Conservation (phyloP, 768 basidiomycete genomes). For the Pulveroboletus sp. region DNA sequence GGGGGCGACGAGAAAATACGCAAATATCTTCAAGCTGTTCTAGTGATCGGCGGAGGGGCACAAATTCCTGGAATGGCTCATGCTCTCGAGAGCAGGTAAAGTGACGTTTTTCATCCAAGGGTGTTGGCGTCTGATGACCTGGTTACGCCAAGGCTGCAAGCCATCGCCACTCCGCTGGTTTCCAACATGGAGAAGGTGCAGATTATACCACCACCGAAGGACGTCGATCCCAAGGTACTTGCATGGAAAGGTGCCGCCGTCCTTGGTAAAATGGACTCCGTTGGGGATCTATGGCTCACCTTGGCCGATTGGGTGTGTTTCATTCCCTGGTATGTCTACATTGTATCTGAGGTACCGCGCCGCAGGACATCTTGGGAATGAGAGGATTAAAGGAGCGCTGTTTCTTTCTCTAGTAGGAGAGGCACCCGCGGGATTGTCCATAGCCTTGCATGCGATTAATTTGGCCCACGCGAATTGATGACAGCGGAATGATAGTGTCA, state of each 20-base stretch:
- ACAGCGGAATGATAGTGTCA: background rate
- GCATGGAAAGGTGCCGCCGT: conserved; percentile 95
- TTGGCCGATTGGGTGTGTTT: conserved; percentile 76
- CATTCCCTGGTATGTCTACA: conserved; percentile 1
- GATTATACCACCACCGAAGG: conserved; percentile 92
- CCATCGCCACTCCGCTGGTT: conserved; percentile 78
- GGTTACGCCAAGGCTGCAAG: conserved; percentile 48
- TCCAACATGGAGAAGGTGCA: conserved; percentile 83
- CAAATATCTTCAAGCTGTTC: conserved; percentile 81
- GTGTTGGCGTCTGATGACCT: conserved; percentile 4
- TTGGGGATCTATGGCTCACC: conserved; percentile 86
- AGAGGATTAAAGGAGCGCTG: conserved; percentile 78
- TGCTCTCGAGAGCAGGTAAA: conserved; percentile 81
- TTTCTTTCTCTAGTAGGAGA: conserved; percentile 55
- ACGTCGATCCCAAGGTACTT: conserved; percentile 84
- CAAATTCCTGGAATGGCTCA: conserved; percentile 78
- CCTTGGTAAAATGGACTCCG: conserved; percentile 86
- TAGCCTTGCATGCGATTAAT: background rate
- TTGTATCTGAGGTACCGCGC: conserved; percentile 4
- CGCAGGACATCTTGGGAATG: conserved; percentile 72
- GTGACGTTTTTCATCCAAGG: background rate
- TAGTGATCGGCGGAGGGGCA: conserved; percentile 84
- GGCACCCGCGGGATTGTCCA: background rate
- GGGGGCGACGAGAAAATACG: conserved; percentile 87
- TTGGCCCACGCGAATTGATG: background rate